Evolutionary conservation across 805 yeast genomes (phyloP).

Genomic region (Cyberlindnera galapagoensis): DNA sequence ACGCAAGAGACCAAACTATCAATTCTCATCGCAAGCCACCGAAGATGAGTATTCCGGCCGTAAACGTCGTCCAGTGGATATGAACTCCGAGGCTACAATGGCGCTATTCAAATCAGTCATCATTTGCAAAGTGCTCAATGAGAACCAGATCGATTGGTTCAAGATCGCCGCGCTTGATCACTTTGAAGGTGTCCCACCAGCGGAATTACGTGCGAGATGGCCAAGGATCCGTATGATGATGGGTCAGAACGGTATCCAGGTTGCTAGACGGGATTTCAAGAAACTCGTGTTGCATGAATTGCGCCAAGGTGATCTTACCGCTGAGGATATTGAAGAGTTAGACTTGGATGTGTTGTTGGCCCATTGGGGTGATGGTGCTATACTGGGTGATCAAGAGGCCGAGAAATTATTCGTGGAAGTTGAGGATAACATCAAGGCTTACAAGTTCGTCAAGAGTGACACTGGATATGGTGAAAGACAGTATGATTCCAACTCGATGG

Average conservation of each 20-base stretch:
- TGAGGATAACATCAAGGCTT: conserved; percentile 42
- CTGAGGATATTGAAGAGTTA: conserved; percentile 42
- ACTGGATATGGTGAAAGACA: conserved; percentile 28
- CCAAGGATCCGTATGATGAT: conserved; percentile 53
- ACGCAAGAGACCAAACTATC: background rate
- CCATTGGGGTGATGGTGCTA: conserved; percentile 59
- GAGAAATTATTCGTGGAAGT: conserved; percentile 29
- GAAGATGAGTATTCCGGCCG: conserved; percentile 6
- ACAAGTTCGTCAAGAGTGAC: conserved; percentile 32
- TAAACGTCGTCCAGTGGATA: conserved; percentile 15
- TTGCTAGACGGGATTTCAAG: conserved; percentile 58
- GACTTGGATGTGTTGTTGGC: conserved; percentile 48
- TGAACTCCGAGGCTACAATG: conserved; percentile 16
- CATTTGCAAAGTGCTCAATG: conserved; percentile 55
- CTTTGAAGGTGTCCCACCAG: conserved; percentile 35
- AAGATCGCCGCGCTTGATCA: conserved; percentile 37
- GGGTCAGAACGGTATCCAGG: conserved; percentile 52
- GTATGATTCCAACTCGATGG: conserved; percentile 56
- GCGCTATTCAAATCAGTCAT: conserved; percentile 55
- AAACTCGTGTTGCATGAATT: conserved; percentile 53
- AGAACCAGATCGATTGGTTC: conserved; percentile 59
- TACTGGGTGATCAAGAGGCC: conserved; percentile 9
- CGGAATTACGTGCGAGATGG: conserved; percentile 60
- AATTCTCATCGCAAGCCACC: no score
- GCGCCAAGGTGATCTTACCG: conserved; percentile 43